A percentile compares a stretch with the other conserved stretches of the same genome.
phyloP scores from a whole-genome alignment of 306 rosid species.

The Ochetophila trinervis region DNA sequence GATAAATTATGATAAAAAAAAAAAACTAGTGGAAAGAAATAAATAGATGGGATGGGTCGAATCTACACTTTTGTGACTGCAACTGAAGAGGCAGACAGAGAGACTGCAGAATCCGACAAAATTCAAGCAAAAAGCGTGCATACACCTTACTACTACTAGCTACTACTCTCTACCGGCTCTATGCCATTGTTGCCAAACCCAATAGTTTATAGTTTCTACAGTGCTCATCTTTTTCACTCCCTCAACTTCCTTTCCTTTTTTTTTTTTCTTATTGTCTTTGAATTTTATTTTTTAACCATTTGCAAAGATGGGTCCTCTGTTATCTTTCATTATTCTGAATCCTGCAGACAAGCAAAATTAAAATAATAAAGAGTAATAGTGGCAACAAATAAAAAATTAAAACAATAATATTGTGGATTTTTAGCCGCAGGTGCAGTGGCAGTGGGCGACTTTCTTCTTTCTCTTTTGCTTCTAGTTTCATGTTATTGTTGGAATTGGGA shows the following conservation, averaged over 20 bases:
- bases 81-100: background rate
- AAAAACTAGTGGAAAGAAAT: background rate
- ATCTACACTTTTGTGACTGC: background rate
- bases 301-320: no score
- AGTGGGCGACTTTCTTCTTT: no score
- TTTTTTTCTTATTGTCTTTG: no score
- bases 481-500: no score
- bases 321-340: background rate
- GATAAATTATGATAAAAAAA: no score
- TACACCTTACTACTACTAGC: constrained; percentile 15
- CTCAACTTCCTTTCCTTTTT: background rate
- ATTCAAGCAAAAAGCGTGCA: constrained; percentile 43
- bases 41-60: background rate
- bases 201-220: constrained; percentile 4
- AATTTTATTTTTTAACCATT: no score
- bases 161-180: background rate
- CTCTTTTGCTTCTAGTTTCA: no score
- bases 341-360: background rate
- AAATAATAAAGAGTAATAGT: background rate
- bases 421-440: no score
- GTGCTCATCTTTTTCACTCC: background rate
- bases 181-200: no score
- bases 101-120: constrained; percentile 50
- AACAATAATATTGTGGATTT: no score
- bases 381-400: no score